A percentile compares a stretch with the other conserved stretches of the same genome.
These are phyloP conservation scores for Colletotrichum sp. DNA, from an alignment of 2,329 filamentous ascomycete species.

Conservation along the genomic window DNA sequence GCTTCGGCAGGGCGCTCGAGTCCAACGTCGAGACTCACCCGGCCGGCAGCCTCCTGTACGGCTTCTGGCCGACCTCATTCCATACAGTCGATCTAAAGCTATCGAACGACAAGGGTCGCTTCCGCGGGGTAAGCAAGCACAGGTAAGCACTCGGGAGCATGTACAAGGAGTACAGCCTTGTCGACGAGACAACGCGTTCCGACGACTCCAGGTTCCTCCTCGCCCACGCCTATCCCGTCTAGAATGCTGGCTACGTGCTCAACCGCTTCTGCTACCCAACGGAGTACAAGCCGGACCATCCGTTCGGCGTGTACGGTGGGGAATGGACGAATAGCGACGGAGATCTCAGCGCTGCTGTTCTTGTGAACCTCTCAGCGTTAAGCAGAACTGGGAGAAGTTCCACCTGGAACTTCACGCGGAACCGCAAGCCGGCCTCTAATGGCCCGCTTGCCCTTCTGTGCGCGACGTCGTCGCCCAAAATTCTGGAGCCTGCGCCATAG, in stretches of 20 bases:
- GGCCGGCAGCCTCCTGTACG: conserved; percentile 40
- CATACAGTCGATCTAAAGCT: conserved; percentile 42
- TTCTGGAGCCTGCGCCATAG: not conserved
- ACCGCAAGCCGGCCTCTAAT: not conserved
- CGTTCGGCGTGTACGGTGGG: conserved; percentile 2
- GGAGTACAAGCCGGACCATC: conserved; percentile 25
- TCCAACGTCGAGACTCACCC: conserved; percentile 39
- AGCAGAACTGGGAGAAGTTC: conserved; percentile 32
- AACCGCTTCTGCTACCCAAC: conserved; percentile 35
- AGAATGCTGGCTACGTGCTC: conserved; percentile 33
- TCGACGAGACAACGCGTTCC: not conserved
- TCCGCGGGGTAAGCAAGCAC: conserved; percentile 41
- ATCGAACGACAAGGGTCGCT: conserved; percentile 30
- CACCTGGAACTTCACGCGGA: conserved; percentile 27
- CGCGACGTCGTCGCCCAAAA: conserved; percentile 26
- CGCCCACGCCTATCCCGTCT: conserved; percentile 26
- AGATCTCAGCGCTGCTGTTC: conserved; percentile 35
- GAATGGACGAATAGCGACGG: conserved; percentile 33
- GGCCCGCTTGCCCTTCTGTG: conserved; percentile 30
- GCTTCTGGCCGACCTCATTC: conserved; percentile 47
- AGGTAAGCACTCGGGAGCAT: conserved; percentile 29
- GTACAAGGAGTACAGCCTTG: conserved; percentile 47
- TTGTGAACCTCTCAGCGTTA: conserved; percentile 33
- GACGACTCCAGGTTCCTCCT: conserved; percentile 7
- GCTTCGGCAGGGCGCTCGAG: conserved; percentile 46